A percentile compares a stretch with the other conserved stretches of the same genome.
Conservation (phyloP, 1,284 basidiomycete genomes). For the Malassezia brasiliensis region DNA sequence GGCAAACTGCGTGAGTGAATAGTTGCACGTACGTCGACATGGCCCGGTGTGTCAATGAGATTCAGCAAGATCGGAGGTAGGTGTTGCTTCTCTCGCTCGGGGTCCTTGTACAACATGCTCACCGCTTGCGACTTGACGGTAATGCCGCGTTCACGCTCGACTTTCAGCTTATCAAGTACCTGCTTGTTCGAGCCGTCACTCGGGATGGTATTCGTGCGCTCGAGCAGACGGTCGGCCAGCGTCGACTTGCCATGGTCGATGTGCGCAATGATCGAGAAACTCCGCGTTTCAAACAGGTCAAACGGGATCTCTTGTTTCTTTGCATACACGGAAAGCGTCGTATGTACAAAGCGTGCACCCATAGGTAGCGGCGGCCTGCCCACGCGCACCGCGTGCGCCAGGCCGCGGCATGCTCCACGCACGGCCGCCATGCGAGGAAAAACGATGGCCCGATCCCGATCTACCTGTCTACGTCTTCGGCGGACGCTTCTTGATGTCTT, state of each 20-base stretch:
- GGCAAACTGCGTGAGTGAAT: constrained; percentile 48
- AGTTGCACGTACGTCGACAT: constrained; percentile 30
- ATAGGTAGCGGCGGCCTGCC: background rate
- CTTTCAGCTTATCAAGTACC: constrained; percentile 59
- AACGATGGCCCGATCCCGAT: background rate
- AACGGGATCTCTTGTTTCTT: constrained; percentile 13
- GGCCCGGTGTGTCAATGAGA: constrained; percentile 79
- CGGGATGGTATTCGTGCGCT: constrained; percentile 45
- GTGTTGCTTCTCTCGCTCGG: constrained; percentile 16
- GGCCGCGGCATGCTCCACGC: background rate
- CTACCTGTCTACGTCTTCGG: constrained; percentile 23
- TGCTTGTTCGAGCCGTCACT: constrained; percentile 36
- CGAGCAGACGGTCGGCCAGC: constrained; percentile 45
- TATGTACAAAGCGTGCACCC: background rate
- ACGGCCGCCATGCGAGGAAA: background rate
- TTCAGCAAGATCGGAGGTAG: constrained; percentile 61
- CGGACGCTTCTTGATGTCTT: constrained; percentile 38
- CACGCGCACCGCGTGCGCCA: background rate
- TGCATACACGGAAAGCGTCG: background rate
- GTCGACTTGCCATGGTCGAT: constrained; percentile 49
- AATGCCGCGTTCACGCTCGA: constrained; percentile 87
- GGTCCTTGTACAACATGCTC: constrained; percentile 40
- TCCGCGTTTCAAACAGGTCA: constrained; percentile 31
- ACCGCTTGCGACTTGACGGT: constrained; percentile 58
- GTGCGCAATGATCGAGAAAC: constrained; percentile 46